Evolutionary conservation across 129 eudicot species (phyloP).

Genomic region (Pseudognaphalium luteoalbum): DNA sequence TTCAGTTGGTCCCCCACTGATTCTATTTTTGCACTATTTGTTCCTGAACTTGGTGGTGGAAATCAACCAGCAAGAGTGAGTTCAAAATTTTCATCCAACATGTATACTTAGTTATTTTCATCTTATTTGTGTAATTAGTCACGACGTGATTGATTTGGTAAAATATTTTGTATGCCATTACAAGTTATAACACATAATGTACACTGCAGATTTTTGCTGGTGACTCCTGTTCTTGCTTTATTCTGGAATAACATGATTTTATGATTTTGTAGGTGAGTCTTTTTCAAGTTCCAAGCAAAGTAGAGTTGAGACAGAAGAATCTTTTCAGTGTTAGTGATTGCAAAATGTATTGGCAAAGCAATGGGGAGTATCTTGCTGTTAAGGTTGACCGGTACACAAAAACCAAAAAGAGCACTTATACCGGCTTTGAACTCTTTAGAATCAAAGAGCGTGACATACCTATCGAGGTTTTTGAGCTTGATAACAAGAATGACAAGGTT

Average conservation of each 20-base stretch:
- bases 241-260: neutral
- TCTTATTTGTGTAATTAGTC: neutral
- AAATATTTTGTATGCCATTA: too few species aligned
- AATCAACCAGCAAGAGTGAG: slow-evolving; percentile 87
- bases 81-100: neutral
- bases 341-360: slow-evolving; percentile 94
- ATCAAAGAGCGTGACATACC: slow-evolving; percentile 31
- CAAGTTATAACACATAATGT: too few species aligned
- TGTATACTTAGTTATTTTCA: neutral
- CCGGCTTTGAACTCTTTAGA: slow-evolving; percentile 35
- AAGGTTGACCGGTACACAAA: slow-evolving; percentile 83
- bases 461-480: slow-evolving; percentile 32
- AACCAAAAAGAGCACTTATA: slow-evolving; percentile 53
- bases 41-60: slow-evolving; percentile 81
- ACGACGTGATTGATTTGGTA: too few species aligned
- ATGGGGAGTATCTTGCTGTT: slow-evolving; percentile 83
- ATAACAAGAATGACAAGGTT: slow-evolving; percentile 31
- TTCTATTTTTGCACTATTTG: slow-evolving; percentile 71
- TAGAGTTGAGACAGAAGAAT: slow-evolving; percentile 75
- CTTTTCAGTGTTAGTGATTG: slow-evolving; percentile 85
- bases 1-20: slow-evolving; percentile 90
- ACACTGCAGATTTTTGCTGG: too few species aligned
- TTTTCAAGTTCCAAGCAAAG: slow-evolving; percentile 78
- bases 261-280: slow-evolving; percentile 56
- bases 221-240: too few species aligned